These are phyloP conservation scores for Penicillium sp. DNA, from an alignment of 2,329 filamentous ascomycete species.

Conservation along the genomic window DNA sequence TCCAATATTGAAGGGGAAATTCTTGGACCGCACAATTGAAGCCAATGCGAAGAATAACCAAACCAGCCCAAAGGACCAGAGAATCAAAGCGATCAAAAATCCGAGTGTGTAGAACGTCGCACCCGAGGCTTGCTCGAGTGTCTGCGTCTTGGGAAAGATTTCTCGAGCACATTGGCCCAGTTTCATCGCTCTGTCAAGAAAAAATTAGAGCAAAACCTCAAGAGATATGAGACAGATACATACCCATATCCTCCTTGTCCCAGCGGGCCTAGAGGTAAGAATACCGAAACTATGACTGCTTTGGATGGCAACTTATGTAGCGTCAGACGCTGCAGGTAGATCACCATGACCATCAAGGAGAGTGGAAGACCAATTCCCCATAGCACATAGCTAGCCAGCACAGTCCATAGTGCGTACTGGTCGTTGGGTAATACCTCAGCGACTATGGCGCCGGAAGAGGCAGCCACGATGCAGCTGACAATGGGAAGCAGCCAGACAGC, in stretches of 20 bases:
- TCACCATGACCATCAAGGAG: slow-evolving; percentile 67
- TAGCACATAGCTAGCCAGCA: slow-evolving; percentile 71
- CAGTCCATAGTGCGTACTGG: slow-evolving; percentile 65
- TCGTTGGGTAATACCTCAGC: slow-evolving; percentile 63
- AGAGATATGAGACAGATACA: background rate
- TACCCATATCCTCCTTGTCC: slow-evolving; percentile 68
- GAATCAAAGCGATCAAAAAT: slow-evolving; percentile 45
- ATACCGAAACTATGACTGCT: slow-evolving; percentile 70
- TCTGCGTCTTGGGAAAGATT: slow-evolving; percentile 42
- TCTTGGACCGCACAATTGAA: slow-evolving; percentile 41
- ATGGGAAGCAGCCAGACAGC: slow-evolving; percentile 72
- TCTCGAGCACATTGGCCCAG: slow-evolving; percentile 55
- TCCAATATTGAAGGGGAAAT: slow-evolving; percentile 66
- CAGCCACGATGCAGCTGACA: slow-evolving; percentile 69
- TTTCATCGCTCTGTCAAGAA: slow-evolving; percentile 51
- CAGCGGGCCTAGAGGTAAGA: slow-evolving; percentile 69
- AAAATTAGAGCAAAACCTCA: background rate
- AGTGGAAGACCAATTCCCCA: slow-evolving; percentile 71
- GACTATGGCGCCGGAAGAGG: slow-evolving; percentile 68
- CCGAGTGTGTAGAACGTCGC: slow-evolving; percentile 44
- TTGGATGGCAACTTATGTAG: slow-evolving; percentile 71
- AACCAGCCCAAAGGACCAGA: slow-evolving; percentile 49
- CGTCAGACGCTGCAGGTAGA: slow-evolving; percentile 73
- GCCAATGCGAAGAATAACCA: slow-evolving; percentile 50
- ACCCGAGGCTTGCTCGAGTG: slow-evolving; percentile 40